Evolutionary conservation across 202 grass and related monocot species (phyloP), one percentile per base, ranked within the genome.

Genomic region (Carex arenaria): DNA sequence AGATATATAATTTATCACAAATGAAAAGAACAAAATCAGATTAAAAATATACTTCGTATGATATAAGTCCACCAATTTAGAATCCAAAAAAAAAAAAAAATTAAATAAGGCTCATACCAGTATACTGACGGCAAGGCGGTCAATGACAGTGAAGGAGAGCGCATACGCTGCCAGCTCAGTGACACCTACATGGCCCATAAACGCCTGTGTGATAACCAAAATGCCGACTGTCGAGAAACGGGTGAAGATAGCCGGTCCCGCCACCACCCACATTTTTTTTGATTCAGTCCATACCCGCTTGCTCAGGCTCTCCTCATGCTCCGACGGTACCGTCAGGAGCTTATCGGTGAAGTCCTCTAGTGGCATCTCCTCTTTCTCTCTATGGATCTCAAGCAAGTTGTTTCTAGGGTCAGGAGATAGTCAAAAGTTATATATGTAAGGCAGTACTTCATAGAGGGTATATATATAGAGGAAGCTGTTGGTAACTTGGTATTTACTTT

Each of bases 251-350:
- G 93, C 83, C 64, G 93, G 93, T 78, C 80, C 89, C 0, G 93
- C 93, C 69, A 97, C 87, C 59, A 85, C 87, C 93, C 93, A 93
- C 80, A 93, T 36, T 87, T 87, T 86, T 87, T 90, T 93, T 47
- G 91, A 93, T 78, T 97, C 94, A 78, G 86, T 45, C 91, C 52
- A 85, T 89, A 86, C 88, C 82, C 88, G 87, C 45, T 80, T 61
- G 14, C 79, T 38, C 19, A 65, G 18, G 20, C 22, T 49, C 38
- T 47, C 36, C 6, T 65, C 34, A 3, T 17, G 1, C 10, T 66
- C 79, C 6, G 61, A 60, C 3, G 78, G 34, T 11, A n/a, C 32
- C 28, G 1, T 23, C 34, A 80, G 32, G 38, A 80, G 78, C 32
- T 47, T 80, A 8, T 64, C 78, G 14, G 18, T 64, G 40, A 64